phyloP scores from a whole-genome alignment of 139 green algal genomes.

The Nannochloris sp. region DNA sequence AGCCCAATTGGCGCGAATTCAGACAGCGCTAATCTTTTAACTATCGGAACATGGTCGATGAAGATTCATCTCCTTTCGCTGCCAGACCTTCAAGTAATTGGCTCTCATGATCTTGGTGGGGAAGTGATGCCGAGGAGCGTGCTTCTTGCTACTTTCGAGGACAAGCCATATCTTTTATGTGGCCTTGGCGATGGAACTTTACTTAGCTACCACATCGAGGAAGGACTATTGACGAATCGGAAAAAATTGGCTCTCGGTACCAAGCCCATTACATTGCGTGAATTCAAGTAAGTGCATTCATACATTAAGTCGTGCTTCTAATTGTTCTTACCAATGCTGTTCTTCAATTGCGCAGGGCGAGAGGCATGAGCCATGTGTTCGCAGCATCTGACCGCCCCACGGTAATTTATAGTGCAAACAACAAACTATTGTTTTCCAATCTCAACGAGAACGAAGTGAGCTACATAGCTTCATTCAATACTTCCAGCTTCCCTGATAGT shows the following conservation, averaged over 20 bases:
- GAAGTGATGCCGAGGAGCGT: constrained; percentile 78
- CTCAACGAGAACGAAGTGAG: constrained; percentile 91
- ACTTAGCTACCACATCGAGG: constrained; percentile 12
- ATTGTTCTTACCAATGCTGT: neutral
- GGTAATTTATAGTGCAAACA: constrained; percentile 83
- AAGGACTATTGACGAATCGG: constrained; percentile 40
- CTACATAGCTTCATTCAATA: constrained; percentile 74
- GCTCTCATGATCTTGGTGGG: constrained; percentile 42
- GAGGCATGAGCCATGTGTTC: constrained; percentile 72
- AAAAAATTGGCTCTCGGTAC: constrained; percentile 85
- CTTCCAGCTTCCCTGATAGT: constrained; percentile 61
- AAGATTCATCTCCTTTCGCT: constrained; percentile 40
- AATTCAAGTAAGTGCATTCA: constrained; percentile 41
- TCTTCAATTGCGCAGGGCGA: neutral
- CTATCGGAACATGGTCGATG: constrained; percentile 65
- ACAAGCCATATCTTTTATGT: constrained; percentile 65
- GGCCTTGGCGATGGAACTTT: constrained; percentile 47
- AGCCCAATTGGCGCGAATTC: constrained; percentile 43
- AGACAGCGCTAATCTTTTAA: constrained; percentile 28
- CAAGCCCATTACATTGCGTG: constrained; percentile 80
- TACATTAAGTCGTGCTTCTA: neutral
- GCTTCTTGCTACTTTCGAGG: constrained; percentile 78
- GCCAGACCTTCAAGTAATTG: constrained; percentile 31
- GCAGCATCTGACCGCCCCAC: constrained; percentile 90
- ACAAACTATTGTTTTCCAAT: constrained; percentile 94